Evolutionary conservation across 176 grass and related monocot genomes (phyloP), one percentile per base, ranked within the genome.

Genomic region (Triticum turgidum): DNA sequence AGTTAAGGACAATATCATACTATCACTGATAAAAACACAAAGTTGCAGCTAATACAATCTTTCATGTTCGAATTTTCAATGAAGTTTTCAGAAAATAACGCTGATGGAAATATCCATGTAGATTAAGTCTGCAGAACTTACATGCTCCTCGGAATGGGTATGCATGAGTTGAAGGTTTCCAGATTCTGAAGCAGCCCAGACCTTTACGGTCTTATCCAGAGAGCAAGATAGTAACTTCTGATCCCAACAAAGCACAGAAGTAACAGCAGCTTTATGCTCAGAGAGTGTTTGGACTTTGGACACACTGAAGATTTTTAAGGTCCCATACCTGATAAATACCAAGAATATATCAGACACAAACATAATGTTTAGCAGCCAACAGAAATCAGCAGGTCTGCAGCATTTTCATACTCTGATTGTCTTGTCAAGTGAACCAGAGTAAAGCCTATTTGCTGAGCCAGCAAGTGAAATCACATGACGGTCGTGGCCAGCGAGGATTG

Each of bases 201-300:
- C 65, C 83, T 92, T 95, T 63, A 92, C 30, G 2, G 88, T 85
- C 67, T 78, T 81, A 80, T 95, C 93, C 44, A 95, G 61, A 18
- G 93, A 95, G 69, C 88, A 92, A 74, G 90, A 92, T 42, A 95
- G 20, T 85, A 88, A 75, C 54, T 90, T 92, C n/a, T 92, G 62
- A 30, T 76, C 86, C 88, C 93, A 95, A 82, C 90, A 85, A 80
- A 90, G 84, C 42, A 92, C 70, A 12, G 93, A 90, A 65, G 82
- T 95, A 86, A 95, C 93, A 69, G 82, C 59, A 44, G 80, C 86
- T 70, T 90, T 88, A 68, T 95, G 93, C 83, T 82, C 80, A 34
- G 14, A 88, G 18, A 90, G 80, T 59, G 93, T 92, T 65, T 95
- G 88, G 27, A 85, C 39, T 92, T 65, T 95, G 88, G 27, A 85